Conservation (phyloP, 768 basidiomycete genomes). For the Lactifluus pinguis region DNA sequence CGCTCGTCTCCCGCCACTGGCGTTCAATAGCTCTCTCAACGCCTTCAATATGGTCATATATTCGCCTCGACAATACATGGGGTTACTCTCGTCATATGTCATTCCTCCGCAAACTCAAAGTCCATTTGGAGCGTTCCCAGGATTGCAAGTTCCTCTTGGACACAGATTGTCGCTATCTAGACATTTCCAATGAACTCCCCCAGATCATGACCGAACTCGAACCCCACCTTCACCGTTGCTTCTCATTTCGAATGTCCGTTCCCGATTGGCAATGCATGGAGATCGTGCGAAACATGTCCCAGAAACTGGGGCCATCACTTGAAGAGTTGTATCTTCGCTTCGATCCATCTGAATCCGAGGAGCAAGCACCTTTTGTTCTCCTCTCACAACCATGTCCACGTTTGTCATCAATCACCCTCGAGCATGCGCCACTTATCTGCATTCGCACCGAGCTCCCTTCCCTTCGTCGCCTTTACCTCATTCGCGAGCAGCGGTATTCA, state of each 20-base stretch:
- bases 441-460: conserved; percentile 22
- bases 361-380: conserved; percentile 21
- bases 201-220: conserved; percentile 22
- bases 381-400: conserved; percentile 23
- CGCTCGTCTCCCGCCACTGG: conserved; percentile 26
- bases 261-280: conserved; percentile 25
- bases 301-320: conserved; percentile 22
- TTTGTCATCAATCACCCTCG: conserved; percentile 23
- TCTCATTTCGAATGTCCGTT: conserved; percentile 24
- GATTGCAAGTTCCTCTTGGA: conserved; percentile 25
- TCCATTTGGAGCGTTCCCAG: conserved; percentile 24
- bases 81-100: conserved; percentile 21
- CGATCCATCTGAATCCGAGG: conserved; percentile 23
- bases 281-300: conserved; percentile 19
- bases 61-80: conserved; percentile 23
- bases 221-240: conserved; percentile 26
- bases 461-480: conserved; percentile 21
- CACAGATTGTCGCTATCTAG: conserved; percentile 24
- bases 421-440: conserved; percentile 25
- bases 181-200: conserved; percentile 19
- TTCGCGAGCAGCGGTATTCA: conserved; percentile 24
- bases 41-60: conserved; percentile 26
- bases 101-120: conserved; percentile 24
- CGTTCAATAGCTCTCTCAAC: conserved; percentile 22
- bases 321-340: conserved; percentile 26